These are phyloP conservation scores for Populus ilicifolia DNA, from an alignment of 345 rosid genomes.

Conservation along the genomic window DNA sequence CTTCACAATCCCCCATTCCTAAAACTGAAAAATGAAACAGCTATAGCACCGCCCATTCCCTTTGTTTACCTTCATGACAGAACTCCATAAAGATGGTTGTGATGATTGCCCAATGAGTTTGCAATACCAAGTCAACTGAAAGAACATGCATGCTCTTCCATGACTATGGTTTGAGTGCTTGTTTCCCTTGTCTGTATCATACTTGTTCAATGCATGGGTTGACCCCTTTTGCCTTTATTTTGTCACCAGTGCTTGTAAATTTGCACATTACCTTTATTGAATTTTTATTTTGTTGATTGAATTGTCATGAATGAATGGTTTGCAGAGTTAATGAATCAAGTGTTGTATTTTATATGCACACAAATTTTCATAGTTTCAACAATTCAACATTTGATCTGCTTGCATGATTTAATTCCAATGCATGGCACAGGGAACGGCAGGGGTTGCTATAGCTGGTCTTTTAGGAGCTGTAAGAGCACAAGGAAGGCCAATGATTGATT, in stretches of 20 bases:
- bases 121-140: background rate
- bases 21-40: background rate
- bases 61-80: background rate
- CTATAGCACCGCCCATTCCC: background rate
- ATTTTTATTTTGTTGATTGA: background rate
- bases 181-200: background rate
- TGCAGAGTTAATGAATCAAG: background rate
- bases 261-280: background rate
- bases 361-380: background rate
- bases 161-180: background rate
- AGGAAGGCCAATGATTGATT: slow-evolving; percentile 94
- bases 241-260: background rate
- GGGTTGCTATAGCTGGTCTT: slow-evolving; percentile 98
- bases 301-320: background rate
- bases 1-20: background rate
- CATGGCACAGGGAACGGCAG: slow-evolving; percentile 78
- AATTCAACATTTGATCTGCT: background rate
- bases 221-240: background rate
- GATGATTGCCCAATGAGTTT: background rate
- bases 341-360: background rate
- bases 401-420: slow-evolving; percentile 5
- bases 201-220: background rate
- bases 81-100: background rate
- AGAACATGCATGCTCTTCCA: background rate
- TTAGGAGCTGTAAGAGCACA: slow-evolving; percentile 99